phyloP scores from a whole-genome alignment of 345 rosid genomes.

The Brassica napus region Da-Ae NC_063452.1:47997001-47997500 shows the following conservation, averaged over 20 bases:
- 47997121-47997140: neutral
- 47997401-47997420: neutral
- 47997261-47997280: neutral
- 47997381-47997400: too few relatives aligned
- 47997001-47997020: neutral
- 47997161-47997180: constrained; percentile 28
- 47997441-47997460: neutral
- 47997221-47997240: neutral
- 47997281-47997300: neutral
- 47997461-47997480: neutral
- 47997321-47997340: neutral
- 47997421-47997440: neutral
- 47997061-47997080: neutral
- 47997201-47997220: neutral
- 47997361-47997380: neutral
- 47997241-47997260: neutral
- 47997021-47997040: neutral
- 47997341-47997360: neutral
- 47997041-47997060: neutral
- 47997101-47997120: neutral
- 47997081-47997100: neutral
- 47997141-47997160: neutral
- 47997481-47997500: neutral
- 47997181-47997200: constrained; percentile 26
- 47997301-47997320: constrained; percentile 12